These are phyloP conservation scores for Pythium aphanidermatum DNA, from an alignment of 352 stramenopile species.

Conservation along the genomic window DNA sequence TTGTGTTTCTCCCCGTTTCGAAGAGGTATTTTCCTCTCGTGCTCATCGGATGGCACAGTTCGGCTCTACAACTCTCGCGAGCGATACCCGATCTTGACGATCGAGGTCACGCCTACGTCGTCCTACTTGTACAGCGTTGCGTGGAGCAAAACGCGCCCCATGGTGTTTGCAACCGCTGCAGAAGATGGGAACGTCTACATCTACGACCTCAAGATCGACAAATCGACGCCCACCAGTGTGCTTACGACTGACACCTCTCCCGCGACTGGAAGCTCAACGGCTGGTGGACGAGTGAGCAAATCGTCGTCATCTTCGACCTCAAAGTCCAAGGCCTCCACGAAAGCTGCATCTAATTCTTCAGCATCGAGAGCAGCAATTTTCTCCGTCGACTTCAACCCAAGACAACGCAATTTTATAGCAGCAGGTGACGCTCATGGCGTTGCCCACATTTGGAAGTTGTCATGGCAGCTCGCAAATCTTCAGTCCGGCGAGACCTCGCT, in stretches of 20 bases:
- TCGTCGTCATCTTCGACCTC: conserved; percentile 1
- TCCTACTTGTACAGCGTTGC: conserved; percentile 68
- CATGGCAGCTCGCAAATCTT: conserved; percentile 75
- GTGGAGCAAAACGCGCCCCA: conserved; percentile 70
- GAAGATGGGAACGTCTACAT: conserved; percentile 74
- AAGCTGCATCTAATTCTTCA: no score
- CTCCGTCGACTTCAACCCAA: conserved; percentile 69
- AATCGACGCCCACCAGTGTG: conserved; percentile 32
- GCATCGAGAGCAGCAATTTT: conserved; percentile 34
- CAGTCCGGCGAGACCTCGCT: conserved; percentile 58
- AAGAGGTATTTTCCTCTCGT: conserved; percentile 73
- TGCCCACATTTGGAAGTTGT: conserved; percentile 81
- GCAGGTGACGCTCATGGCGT: conserved; percentile 51
- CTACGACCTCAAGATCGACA: conserved; percentile 65
- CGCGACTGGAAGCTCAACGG: no score
- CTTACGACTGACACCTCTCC: conserved; percentile 22
- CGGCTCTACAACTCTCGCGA: conserved; percentile 72
- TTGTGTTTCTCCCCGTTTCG: conserved; percentile 80
- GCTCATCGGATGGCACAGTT: conserved; percentile 69
- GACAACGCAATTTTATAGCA: conserved; percentile 81
- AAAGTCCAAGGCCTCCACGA: conserved; percentile 1
- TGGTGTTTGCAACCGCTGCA: conserved; percentile 63
- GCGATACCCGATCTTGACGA: conserved; percentile 45
- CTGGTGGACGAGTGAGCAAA: neutral
- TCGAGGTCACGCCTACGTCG: conserved; percentile 61